These are phyloP conservation scores for Citeromyces nyonsensis DNA, from an alignment of 805 yeast species.

Conservation along the genomic window DNA sequence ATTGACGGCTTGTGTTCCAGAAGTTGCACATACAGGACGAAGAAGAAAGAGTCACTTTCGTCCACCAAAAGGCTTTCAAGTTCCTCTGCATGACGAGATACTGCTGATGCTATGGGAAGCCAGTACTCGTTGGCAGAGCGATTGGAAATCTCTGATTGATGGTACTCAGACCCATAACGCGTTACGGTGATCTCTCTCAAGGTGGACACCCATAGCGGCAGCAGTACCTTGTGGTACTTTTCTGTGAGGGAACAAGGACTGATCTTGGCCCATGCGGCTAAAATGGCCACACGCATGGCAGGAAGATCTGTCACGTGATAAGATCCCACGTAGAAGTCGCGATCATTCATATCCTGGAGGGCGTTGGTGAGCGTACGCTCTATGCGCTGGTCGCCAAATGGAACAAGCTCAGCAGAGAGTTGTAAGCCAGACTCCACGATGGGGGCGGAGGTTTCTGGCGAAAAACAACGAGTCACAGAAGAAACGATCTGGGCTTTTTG, in stretches of 20 bases:
- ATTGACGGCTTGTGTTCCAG: constrained; percentile 34
- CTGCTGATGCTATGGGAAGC: constrained; percentile 72
- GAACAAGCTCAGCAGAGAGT: constrained; percentile 37
- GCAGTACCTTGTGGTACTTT: constrained; percentile 44
- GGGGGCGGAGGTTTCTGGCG: constrained; percentile 59
- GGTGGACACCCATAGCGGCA: constrained; percentile 68
- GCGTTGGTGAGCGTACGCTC: constrained; percentile 50
- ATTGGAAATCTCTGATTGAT: constrained; percentile 26
- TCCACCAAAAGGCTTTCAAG: constrained; percentile 33
- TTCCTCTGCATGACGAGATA: constrained; percentile 49
- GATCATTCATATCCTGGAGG: constrained; percentile 36
- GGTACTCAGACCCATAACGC: constrained; percentile 27
- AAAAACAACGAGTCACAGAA: constrained; percentile 80
- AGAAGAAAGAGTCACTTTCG: constrained; percentile 52
- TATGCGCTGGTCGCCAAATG: constrained; percentile 34
- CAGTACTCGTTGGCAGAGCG: constrained; percentile 32
- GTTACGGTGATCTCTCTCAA: constrained; percentile 61
- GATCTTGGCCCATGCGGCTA: constrained; percentile 64
- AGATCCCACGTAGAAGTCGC: constrained; percentile 9
- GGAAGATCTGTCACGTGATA: constrained; percentile 25
- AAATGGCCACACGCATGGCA: constrained; percentile 39
- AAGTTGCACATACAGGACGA: constrained; percentile 73
- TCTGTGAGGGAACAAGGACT: constrained; percentile 15
- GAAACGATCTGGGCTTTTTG: constrained; percentile 91
- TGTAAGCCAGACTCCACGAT: constrained; percentile 66